Conservation (phyloP, 164 flowering plant genomes). For the Euptelea pleiosperma region DNA sequence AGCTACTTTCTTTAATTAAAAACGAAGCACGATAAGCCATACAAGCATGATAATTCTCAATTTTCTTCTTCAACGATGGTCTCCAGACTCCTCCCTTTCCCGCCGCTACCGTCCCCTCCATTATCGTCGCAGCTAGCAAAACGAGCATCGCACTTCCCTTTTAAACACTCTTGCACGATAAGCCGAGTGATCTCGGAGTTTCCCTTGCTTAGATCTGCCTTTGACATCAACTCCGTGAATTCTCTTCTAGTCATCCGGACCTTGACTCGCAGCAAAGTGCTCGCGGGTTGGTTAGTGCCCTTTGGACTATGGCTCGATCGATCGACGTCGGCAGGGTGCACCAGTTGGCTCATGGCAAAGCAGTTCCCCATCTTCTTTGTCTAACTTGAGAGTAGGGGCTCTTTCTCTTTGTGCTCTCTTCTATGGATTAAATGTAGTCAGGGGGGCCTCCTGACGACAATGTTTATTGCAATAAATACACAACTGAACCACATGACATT, state of each 20-base stretch:
- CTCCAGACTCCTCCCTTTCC: not conserved
- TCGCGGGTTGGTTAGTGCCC: not conserved
- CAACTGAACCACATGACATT: not conserved
- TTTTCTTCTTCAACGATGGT: not conserved
- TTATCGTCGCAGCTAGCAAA: not conserved
- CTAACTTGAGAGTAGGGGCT: too few species aligned
- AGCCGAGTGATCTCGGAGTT: not conserved
- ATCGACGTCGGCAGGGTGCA: not conserved
- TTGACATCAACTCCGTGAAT: not conserved
- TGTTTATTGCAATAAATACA: not conserved
- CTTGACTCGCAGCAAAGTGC: not conserved
- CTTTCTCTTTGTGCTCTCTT: not conserved
- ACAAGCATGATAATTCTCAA: too few species aligned
- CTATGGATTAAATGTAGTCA: not conserved
- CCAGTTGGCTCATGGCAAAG: not conserved
- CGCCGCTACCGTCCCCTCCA: not conserved
- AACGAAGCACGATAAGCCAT: too few species aligned
- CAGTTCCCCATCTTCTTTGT: slow-evolving; percentile 1
- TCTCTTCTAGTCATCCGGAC: slow-evolving; percentile 1
- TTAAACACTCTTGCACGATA: not conserved
- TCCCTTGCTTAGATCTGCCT: slow-evolving; percentile 1
- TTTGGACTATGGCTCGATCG: not conserved
- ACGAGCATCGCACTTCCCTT: not conserved
- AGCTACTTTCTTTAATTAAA: too few species aligned
- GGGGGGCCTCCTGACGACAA: not conserved